Evolutionary conservation across 2,329 filamentous ascomycete species (phyloP), one percentile per base, ranked within the genome.

Genomic region (Cladosporium sp.): DNA sequence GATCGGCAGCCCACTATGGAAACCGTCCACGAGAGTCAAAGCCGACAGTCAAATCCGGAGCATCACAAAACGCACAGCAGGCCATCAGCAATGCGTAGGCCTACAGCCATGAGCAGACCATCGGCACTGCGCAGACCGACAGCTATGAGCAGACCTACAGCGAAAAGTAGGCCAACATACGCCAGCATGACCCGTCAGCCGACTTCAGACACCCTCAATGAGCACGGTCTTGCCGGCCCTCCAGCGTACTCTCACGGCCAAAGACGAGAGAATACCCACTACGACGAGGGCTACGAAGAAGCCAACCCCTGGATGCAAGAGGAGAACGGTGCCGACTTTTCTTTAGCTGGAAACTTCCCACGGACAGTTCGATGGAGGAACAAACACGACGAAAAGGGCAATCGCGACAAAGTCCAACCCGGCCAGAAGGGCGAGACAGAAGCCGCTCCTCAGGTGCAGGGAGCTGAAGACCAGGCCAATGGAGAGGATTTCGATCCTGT

Each of bases 281-380:
- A 61, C 39, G 59, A 62, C 9, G 61, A 66, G 49, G 66, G 64
- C 44, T 68, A 68, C 42, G 62, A 62, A 25, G 57, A 62, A 20
- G 56, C 61, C 6, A 68, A 68, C 54, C 65, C 66, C 28, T 57
- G 61, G 58, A 67, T 65, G 59, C 58, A 60, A 32, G 19, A 55
- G 19, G 52, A 61, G 12, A 40, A 60, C n/a, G 44, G 63, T n/a
- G 59, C 61, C 3, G 62, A 54, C 24, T 67, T 68, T 51, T 63
- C 60, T 6, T 55, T 68, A 24, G 64, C 63, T 3, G 57, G 61
- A 19, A 68, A 65, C 1, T 64, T 67, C 40, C 66, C 66, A 15
- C 65, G 65, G 34, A 64, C 62, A 39, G 60, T 68, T 13, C 48
- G 66, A 28, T 64, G 60, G 57, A 49, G 54, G 6, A 57, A 44